Percentiles rank a stretch among this genome's conserved stretches.
These are phyloP conservation scores for Pleurotus pulmonarius DNA, from an alignment of 768 basidiomycete genomes.

Conservation along the genomic window DNA sequence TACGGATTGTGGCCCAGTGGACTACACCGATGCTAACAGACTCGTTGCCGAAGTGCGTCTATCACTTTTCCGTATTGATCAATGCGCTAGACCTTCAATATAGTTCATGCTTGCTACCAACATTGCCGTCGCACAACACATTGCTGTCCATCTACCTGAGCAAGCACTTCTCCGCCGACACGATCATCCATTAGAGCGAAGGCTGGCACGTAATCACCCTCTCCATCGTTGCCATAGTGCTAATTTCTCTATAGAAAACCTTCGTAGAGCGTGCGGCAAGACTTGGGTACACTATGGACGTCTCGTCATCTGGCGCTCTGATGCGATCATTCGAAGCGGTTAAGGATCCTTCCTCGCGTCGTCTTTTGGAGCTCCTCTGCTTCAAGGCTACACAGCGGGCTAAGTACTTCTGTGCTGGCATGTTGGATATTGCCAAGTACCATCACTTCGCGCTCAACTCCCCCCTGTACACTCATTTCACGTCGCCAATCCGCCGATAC, in stretches of 20 bases:
- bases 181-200: constrained; percentile 88
- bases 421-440: constrained; percentile 99
- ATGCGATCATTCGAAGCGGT: constrained; percentile 84
- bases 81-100: constrained; percentile 5
- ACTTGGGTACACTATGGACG: constrained; percentile 81
- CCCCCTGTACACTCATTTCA: constrained; percentile 93
- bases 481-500: constrained; percentile 89
- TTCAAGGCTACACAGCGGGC: constrained; percentile 93
- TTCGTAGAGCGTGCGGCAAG: constrained; percentile 81
- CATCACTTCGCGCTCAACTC: constrained; percentile 86
- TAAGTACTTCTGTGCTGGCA: constrained; percentile 98
- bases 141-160: constrained; percentile 92
- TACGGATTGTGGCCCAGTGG: constrained; percentile 67
- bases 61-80: background rate
- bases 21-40: constrained; percentile 67
- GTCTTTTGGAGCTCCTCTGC: constrained; percentile 78
- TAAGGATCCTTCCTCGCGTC: constrained; percentile 65
- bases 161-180: constrained; percentile 96
- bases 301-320: constrained; percentile 70
- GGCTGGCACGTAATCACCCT: constrained; percentile 53
- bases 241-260: constrained; percentile 37
- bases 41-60: constrained; percentile 82
- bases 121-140: constrained; percentile 84
- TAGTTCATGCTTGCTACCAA: constrained; percentile 96
- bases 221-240: background rate